Percentiles rank a stretch among this genome's conserved stretches.
Conservation (phyloP, 768 basidiomycete species). For the Naganishia vaughanmartiniae region DNA sequence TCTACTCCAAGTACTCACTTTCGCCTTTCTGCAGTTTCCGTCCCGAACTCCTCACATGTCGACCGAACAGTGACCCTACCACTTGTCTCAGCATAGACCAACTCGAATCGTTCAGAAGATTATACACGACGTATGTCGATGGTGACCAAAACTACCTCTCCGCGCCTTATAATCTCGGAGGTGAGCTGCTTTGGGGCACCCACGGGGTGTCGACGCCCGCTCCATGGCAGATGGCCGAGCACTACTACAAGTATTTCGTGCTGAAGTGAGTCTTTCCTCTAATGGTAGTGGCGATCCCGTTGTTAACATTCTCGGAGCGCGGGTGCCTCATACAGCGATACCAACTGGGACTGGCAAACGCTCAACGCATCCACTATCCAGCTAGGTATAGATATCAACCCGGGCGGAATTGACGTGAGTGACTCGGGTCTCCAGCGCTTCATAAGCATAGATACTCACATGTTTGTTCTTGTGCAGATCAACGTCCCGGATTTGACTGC, state of each 20-base stretch:
- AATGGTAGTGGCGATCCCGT: not conserved
- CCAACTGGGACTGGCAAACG: slow-evolving; percentile 18
- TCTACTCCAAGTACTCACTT: no score
- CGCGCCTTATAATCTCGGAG: not conserved
- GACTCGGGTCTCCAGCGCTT: not conserved
- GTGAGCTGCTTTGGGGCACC: not conserved
- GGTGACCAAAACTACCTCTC: slow-evolving; percentile 1
- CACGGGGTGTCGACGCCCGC: slow-evolving; percentile 5
- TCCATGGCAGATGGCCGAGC: not conserved
- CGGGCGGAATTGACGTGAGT: slow-evolving; percentile 10
- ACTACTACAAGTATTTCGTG: slow-evolving; percentile 14
- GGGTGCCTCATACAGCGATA: not conserved
- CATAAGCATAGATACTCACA: not conserved
- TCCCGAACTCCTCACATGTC: not conserved
- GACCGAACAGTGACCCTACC: not conserved
- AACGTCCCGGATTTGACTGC: not conserved
- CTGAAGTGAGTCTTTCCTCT: not conserved
- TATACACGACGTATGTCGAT: slow-evolving; percentile 5
- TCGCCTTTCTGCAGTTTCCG: slow-evolving; percentile 1
- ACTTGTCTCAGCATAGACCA: slow-evolving; percentile 3
- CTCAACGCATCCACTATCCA: slow-evolving; percentile 3
- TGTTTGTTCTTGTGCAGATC: not conserved
- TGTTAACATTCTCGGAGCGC: not conserved
- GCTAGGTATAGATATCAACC: slow-evolving; percentile 3
- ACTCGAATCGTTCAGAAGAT: slow-evolving; percentile 1